Evolutionary conservation across 345 rosid species (phyloP), one percentile per base, ranked within the genome.

Genomic region (Limnanthes douglasii): DNA sequence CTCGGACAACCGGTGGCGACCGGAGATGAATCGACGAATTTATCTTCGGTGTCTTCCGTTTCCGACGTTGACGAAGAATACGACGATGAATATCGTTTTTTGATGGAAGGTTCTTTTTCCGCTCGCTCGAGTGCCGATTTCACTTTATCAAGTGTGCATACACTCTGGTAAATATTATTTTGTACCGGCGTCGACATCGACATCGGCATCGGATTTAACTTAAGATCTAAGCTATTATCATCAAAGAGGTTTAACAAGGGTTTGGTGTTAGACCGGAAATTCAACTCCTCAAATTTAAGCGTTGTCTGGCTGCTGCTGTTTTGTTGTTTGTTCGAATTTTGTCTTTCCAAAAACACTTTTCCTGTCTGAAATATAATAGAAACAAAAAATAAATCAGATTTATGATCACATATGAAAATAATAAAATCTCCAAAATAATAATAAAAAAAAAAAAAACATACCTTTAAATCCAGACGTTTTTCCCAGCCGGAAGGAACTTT

Each of bases 401-500:
- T n/a, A n/a, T n/a, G n/a, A n/a, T n/a, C n/a, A n/a, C n/a, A n/a
- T n/a, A n/a, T n/a, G n/a, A n/a, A n/a, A n/a, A n/a, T n/a, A n/a
- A n/a, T n/a, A n/a, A n/a, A n/a, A n/a, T n/a, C n/a, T n/a, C n/a
- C n/a, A n/a, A n/a, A n/a, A n/a, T n/a, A n/a, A n/a, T n/a, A n/a
- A n/a, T n/a, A n/a, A n/a, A n/a, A n/a, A n/a, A n/a, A 21, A 29
- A 11, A 4, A 20, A 15, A 32, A 41, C 26, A 28, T 41, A 90
- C 98, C 88, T 73, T 75, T 52, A 90, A 64, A 23, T 90, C 96
- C 17, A 90, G 78, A 5, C 88, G 81, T 56, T 90, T 90, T 42
- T 90, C 98, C 70, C 69, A 90, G 23, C 98, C 95, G 8, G 28
- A 25, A 6, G 98, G 98, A 11, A 80, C 98, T 49, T 78, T 79